Base-by-base conservation (phyloP, 1,284 basidiomycete species). In the Cryptococcus sp. region DNA sequence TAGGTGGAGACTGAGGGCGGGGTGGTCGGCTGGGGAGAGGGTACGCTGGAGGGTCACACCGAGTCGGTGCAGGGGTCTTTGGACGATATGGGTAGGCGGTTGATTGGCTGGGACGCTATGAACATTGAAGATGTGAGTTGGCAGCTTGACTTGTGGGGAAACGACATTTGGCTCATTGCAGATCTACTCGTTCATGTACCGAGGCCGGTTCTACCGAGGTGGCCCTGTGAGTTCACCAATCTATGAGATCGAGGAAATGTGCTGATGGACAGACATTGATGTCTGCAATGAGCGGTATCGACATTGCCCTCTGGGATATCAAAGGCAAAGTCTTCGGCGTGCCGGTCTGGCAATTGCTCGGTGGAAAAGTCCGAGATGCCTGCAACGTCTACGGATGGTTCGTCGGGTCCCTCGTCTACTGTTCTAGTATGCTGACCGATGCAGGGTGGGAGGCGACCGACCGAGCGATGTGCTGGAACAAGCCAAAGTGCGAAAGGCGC, bases 291-390 rank as follows among this genome's bases (percentile, higher is more conserved):
- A 62, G 57, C 12, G 63, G 80, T 14, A 55, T 79, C 19, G 78
- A 79, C 54, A 80, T 80, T 47, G 77, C 79, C 0, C 69, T 81
- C 2, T 80, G 79, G 85, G 85, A 87, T 62, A 84, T 87, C 74
- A 86, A 87, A 63, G 85, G 85, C 25, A 86, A 86, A 71, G 82
- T 80, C 25, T 77, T 86, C 9, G 82, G 82, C 23, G 84, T 87
- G 1, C 85, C 85, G 0, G 72, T 87, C 6, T 86, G 81, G 80
- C 80, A 84, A 66, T 75, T 88, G 2, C 77, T 87, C 2, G 85
- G 85, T 9, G 86, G 84, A 11, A 83, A 82, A 62, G 82, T 87
- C 40, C 60, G 70, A 42, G 70, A 71, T 47, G 46, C 58, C 34
- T 63, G 59, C 45, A 62, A 68, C 42, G 72, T 74, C 23, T 73